phyloP scores from a whole-genome alignment of 805 yeast species.

The Candida namnaoensis region DNA sequence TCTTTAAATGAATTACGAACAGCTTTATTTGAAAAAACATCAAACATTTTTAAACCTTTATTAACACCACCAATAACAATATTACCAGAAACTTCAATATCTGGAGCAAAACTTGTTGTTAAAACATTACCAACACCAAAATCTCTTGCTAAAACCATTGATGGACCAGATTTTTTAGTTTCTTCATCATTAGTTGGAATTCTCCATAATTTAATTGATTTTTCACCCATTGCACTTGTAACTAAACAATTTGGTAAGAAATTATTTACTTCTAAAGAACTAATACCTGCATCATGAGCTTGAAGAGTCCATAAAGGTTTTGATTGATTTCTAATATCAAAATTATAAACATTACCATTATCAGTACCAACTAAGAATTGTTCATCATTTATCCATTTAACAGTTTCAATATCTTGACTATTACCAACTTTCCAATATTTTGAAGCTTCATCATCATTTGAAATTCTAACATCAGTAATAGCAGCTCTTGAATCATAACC shows the following conservation, averaged over 20 bases:
- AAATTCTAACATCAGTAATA: slow-evolving; percentile 76
- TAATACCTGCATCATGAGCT: slow-evolving; percentile 93
- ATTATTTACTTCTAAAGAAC: slow-evolving; percentile 65
- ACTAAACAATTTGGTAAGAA: slow-evolving; percentile 65
- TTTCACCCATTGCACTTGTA: slow-evolving; percentile 90
- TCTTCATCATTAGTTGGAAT: slow-evolving; percentile 31
- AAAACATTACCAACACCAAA: slow-evolving; percentile 92
- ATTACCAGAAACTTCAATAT: slow-evolving; percentile 77
- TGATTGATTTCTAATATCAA: slow-evolving; percentile 65
- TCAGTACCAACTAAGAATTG: slow-evolving; percentile 85
- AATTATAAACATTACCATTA: slow-evolving; percentile 80
- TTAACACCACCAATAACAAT: slow-evolving; percentile 81
- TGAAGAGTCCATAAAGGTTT: slow-evolving; percentile 89
- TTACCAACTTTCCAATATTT: slow-evolving; percentile 53
- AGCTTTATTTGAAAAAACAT: slow-evolving; percentile 71
- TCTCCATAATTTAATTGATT: slow-evolving; percentile 82
- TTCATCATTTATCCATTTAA: slow-evolving; percentile 57
- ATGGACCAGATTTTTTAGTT: slow-evolving; percentile 39
- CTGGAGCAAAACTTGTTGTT: slow-evolving; percentile 76
- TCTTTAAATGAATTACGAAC: slow-evolving; percentile 63
- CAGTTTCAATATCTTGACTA: slow-evolving; percentile 80
- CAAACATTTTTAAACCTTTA: slow-evolving; percentile 88
- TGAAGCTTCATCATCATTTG: slow-evolving; percentile 49
- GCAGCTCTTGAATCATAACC: slow-evolving; percentile 87
- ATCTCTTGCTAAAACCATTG: slow-evolving; percentile 86